Base-by-base conservation (phyloP, 2,329 filamentous ascomycete genomes). In the Ophiostoma australiae region DNA sequence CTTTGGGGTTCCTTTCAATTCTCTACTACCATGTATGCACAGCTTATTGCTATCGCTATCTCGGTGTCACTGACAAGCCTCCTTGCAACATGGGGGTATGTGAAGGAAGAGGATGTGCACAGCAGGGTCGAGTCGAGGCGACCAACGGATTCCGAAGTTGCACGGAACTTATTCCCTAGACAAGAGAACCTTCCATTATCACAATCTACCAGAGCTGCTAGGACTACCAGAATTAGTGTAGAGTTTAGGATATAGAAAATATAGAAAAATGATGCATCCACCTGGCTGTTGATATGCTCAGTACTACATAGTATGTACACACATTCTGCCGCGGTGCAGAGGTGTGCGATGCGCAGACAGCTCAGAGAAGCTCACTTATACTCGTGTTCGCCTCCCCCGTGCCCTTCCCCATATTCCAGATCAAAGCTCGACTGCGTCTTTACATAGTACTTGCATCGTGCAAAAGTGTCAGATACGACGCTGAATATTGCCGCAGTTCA, bases 131-230 rank as follows among this genome's bases (percentile, higher is more conserved):
- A 27, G 35, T 52, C 13, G 39, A 41, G 35, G 31, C 20, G 33
- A 69, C 55, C 10, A 61, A 31, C 27, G 52, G 52, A 58, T 58
- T n/a, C 23, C 52, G 23, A 58, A 58, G 52, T 58, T 58, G 52
- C 52, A 63, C 58, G 58, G 58, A 27, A 63, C 15, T 63, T 33
- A 63, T 63, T 63, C 58, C 58, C 58, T 63, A 63, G 58, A 63
- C 27, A 33, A 63, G 58, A 58, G 6, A 31, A 63, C 27, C 2
- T 58, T 63, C 27, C 58, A 63, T 10, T 23, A 20, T 10, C 52
- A 27, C 0, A 55, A 27, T n/a, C 10, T 3, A 31, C 3, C 27
- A 31, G 27, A 3, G 3, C 27, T 31, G 27, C 27, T 31, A 31
- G 27, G 27, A 31, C 27, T 31, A 31, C 3, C 27, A 31, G 27